Evolutionary conservation across 495 filamentous ascomycete species (phyloP), one percentile per base, ranked within the genome.

Genomic region (Lineolata rhizophorae): DNA sequence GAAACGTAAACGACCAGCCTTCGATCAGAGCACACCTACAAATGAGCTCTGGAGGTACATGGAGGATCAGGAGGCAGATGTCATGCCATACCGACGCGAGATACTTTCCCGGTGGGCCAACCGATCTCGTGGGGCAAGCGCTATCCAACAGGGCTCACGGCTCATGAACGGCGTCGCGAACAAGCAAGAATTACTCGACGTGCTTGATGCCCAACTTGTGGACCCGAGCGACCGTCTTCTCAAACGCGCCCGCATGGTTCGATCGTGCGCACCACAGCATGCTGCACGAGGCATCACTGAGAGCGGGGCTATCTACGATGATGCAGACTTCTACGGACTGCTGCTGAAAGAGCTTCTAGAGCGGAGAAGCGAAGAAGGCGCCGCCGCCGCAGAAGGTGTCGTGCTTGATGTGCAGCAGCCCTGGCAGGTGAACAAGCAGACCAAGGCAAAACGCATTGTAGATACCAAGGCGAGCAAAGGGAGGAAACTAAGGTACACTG

Each of bases 391-490:
- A 2, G 49, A 50, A 50, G 56, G 17, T 53, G 50, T 10, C 17
- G 57, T 42, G 6, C 47, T 44, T 8, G 34, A 51, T 11, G 42
- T 38, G n/a, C 44, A 44, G 43, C 41, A 45, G 43, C 47, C 68
- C 66, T 12, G 78, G 76, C 29, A 72, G 70, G 49, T 75, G 72
- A 50, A 37, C 5, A 39, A 49, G 2, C 80, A 84, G 42, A 76
- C 75, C 30, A 87, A 84, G 50, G 68, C 70, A 13, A 73, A 75
- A 54, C 76, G 79, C 40, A 61, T 70, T 20, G 73, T 95, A 12
- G 87, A 97, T 54, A 81, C 82, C 11, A 85, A 81, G 42, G 90
- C 90, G 8, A 91, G 81, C 43, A 95, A 95, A 56, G 87, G 87
- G 3, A 59, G 87, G 31, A 97, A 93, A 55, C 65, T 97, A 67